Evolutionary conservation across 208 protist species (phyloP), one percentile per base, ranked within the genome.

Genomic region (Zelonia costaricensis): DNA sequence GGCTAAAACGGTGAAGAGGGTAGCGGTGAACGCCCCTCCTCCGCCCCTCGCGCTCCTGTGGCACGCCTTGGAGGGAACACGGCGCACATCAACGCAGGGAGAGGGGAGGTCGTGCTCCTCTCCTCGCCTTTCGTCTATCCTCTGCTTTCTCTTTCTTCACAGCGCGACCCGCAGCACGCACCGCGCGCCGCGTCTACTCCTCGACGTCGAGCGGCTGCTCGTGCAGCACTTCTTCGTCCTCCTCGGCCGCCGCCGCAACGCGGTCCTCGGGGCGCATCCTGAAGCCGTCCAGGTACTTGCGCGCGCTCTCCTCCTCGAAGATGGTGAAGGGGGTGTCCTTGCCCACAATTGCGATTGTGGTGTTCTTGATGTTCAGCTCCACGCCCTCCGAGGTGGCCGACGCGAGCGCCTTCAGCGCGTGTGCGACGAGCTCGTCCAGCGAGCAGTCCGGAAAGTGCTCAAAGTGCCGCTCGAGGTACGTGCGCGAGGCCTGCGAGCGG

Each of bases 381-480:
- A 94, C 87, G 15, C 81, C 84, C 55, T 97, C 91, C 13, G 82
- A 82, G 13, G 90, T 88, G n/a, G 97, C 93, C 9, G 96, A 94
- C 20, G 88, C 82, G 9, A 99, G 86, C 9, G 97, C 96, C 67
- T 87, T 88, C 3, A 99, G 79, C 3, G 89, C 95, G 59, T 98
- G 96, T 30, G 66, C 71, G 15, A 99, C 86, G n/a, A 99, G 86
- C 46, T 91, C 86, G 33, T 98, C 83, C 8, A 92, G 45, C 27
- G 76, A 80, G 70, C 90, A 88, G 38, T 91, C 73, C 20, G 73
- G 64, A 67, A 99, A 99, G 40, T 54, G 54, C 33, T 93, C 77
- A 69, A 98, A 99, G 77, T 99, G 78, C 65, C 95, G 97, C 78
- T 99, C 99, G n/a, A 99, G 88, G 74, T 99, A 99, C 9, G 98